Base-by-base conservation (phyloP, 2,329 filamentous ascomycete species). In the Epicoccum nigrum region DNA sequence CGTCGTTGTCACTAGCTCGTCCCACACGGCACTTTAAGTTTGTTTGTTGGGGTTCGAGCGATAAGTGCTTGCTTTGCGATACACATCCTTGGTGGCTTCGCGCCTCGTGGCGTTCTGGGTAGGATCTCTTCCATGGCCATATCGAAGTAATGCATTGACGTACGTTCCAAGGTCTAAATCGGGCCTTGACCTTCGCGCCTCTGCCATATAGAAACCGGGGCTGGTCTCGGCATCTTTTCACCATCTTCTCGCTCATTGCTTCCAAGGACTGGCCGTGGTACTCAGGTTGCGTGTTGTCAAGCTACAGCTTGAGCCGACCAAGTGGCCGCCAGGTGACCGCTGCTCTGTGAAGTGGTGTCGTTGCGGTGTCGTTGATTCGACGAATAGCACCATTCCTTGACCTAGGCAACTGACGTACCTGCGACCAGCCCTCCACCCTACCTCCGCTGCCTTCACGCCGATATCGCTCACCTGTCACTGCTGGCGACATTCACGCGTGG, bases 11-110 rank as follows among this genome's bases (percentile, higher is more conserved):
- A 61, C 41, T 17, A 40, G 55, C 48, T 55, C 45, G 53, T 55
- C 60, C 45, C 58, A 65, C 67, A 58, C 60, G 34, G 56, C 51
- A 50, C 43, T 41, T 59, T 48, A 45, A 70, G 65, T 62, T 60
- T 68, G 67, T 70, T 71, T 70, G 68, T 63, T 50, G 44, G 7
- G 63, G 62, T 56, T 50, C 61, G 62, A 64, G 59, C 56, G 55
- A 59, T 45, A 59, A 58, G 57, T 50, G 43, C 45, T 43, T 53
- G 49, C 56, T 47, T 44, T 45, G 45, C 48, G 39, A 34, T 34
- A 30, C 45, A 42, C 46, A 45, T 39, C 43, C 52, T 45, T 55
- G 45, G 58, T 52, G 40, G 37, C 54, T 46, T 43, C 35, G 49
- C 42, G 52, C 54, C 52, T 60, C 62, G 67, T 70, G 67, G 68